A percentile compares a stretch with the other conserved stretches of the same genome.
phyloP scores from a whole-genome alignment of 345 rosid species.

The Pugionium dolabratum region DNA sequence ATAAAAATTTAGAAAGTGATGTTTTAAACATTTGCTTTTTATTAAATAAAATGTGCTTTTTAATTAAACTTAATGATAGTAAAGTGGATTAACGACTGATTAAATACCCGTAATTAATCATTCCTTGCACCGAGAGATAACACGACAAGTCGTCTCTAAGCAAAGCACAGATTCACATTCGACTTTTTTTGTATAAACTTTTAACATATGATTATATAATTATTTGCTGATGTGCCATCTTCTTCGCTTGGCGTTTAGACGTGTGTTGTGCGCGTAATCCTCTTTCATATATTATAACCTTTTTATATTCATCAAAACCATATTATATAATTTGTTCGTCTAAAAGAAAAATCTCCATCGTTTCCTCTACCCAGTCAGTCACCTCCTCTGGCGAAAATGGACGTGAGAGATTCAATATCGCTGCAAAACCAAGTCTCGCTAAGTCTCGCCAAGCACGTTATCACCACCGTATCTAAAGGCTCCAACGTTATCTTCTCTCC shows the following conservation, averaged over 20 bases:
- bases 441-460: constrained; percentile 48
- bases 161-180: constrained; percentile 32
- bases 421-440: constrained; percentile 61
- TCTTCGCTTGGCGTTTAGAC: constrained; percentile 31
- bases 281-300: not conserved
- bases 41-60: no score
- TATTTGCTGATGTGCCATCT: constrained; percentile 12
- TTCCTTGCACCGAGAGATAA: constrained; percentile 30
- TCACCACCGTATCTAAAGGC: constrained; percentile 49
- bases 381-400: constrained; percentile 52
- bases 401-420: constrained; percentile 55
- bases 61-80: no score
- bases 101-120: not conserved
- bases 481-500: constrained; percentile 78
- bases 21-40: no score
- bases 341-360: constrained; percentile 22
- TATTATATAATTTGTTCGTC: no score
- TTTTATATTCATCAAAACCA: no score
- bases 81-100: no score
- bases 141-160: constrained; percentile 11
- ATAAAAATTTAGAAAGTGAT: no score
- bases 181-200: not conserved
- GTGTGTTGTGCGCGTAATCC: constrained; percentile 9
- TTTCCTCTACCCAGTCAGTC: constrained; percentile 24
- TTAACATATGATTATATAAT: no score